Conservation (phyloP, 2,329 filamentous ascomycete species). For the Nigrospora oryzae region DNA sequence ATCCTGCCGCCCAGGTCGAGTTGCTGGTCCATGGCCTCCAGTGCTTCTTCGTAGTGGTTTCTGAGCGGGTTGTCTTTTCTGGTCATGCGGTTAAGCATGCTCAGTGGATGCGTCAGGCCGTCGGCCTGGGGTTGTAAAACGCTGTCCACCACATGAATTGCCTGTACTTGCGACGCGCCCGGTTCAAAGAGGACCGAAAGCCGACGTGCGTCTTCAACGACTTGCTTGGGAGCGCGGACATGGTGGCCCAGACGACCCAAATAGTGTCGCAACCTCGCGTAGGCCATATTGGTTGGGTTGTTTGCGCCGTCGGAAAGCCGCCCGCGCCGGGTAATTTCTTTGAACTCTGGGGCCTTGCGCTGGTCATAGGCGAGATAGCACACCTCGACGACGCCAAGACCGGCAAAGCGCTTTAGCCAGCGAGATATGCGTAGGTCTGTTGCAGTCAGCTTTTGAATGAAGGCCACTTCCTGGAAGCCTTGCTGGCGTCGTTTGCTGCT, state of each 20-base stretch:
- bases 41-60: constrained; percentile 4
- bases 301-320: background rate
- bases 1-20: constrained; percentile 14
- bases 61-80: constrained; percentile 4
- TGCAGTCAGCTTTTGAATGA: background rate
- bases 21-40: constrained; percentile 18
- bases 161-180: constrained; percentile 13
- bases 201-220: constrained; percentile 23
- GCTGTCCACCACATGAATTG: constrained; percentile 6
- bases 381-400: background rate
- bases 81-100: constrained; percentile 24
- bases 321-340: background rate
- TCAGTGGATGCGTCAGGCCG: constrained; percentile 16
- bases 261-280: constrained; percentile 26
- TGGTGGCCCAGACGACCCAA: constrained; percentile 36
- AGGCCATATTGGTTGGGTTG: constrained; percentile 4
- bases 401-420: constrained; percentile 1
- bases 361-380: constrained; percentile 2
- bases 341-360: constrained; percentile 1
- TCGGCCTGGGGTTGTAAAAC: constrained; percentile 14
- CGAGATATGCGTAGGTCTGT: background rate
- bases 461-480: too few relatives aligned
- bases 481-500: background rate
- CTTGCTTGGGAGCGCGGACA: constrained; percentile 25
- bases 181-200: constrained; percentile 23